A percentile compares a stretch with the other conserved stretches of the same genome.
phyloP scores from a whole-genome alignment of 257 asterid genomes.

The Solanum commersonii region DNA sequence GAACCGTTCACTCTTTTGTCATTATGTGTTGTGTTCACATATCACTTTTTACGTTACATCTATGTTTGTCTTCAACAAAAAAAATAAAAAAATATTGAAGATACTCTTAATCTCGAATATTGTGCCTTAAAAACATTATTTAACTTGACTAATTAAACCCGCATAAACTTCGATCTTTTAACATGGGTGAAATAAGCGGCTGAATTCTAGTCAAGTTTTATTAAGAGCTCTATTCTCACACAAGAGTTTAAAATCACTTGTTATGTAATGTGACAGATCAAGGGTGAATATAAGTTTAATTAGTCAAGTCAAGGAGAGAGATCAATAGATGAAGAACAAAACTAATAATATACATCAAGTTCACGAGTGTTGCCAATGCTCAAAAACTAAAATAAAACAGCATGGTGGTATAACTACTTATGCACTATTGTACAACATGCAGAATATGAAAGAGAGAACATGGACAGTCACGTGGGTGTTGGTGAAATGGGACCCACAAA shows the following conservation, averaged over 20 bases:
- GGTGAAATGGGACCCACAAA: background rate
- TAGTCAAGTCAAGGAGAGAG: background rate
- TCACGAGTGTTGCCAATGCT: background rate
- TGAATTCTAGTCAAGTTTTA: background rate
- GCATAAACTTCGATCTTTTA: accelerated
- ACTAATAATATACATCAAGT: background rate
- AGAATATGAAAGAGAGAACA: background rate
- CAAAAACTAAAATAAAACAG: background rate
- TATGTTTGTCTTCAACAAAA: background rate
- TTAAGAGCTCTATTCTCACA: too few species aligned
- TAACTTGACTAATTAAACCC: too few species aligned
- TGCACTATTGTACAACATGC: background rate
- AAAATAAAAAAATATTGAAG: background rate
- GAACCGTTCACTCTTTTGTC: background rate
- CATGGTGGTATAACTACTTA: background rate
- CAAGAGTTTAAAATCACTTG: too few species aligned
- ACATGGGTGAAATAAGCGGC: too few species aligned
- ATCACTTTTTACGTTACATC: background rate
- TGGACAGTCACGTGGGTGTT: constrained; percentile 4
- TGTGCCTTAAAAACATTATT: too few species aligned
- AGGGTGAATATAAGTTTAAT: too few species aligned
- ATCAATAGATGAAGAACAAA: background rate
- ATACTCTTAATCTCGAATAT: background rate
- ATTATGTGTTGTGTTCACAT: background rate
- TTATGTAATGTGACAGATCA: too few species aligned